Evolutionary conservation across 306 rosid genomes (phyloP).

Genomic region (Glycine soja): DNA sequence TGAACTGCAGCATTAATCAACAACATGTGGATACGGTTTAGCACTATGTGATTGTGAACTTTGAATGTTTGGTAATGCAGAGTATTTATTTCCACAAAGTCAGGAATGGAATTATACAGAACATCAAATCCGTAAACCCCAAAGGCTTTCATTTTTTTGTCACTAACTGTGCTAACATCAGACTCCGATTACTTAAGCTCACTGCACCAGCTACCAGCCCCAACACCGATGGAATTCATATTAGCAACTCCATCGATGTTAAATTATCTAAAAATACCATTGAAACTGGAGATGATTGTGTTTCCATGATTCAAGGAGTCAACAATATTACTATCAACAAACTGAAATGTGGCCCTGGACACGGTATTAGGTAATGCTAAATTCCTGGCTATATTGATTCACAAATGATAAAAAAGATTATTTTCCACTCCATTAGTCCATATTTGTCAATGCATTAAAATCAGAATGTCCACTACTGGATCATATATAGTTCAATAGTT

Average conservation of each 20-base stretch:
- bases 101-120: conserved; percentile 47
- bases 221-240: conserved; percentile 59
- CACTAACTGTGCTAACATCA: conserved; percentile 49
- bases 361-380: conserved; percentile 55
- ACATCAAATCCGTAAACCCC: conserved; percentile 47
- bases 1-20: neutral
- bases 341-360: conserved; percentile 55
- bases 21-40: neutral
- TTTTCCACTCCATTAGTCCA: no score
- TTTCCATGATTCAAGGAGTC: conserved; percentile 53
- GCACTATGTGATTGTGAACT: neutral
- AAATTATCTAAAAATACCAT: conserved; percentile 36
- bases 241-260: conserved; percentile 46
- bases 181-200: conserved; percentile 43
- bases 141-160: conserved; percentile 58
- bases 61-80: conserved; percentile 44
- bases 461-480: no score
- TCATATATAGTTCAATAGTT: no score
- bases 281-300: conserved; percentile 58
- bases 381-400: neutral
- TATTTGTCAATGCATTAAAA: no score
- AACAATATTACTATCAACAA: conserved; percentile 35
- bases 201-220: conserved; percentile 50
- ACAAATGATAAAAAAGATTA: no score
- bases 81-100: conserved; percentile 44